Base-by-base conservation (phyloP, 306 rosid genomes). In the Dryas drummondii region DNA sequence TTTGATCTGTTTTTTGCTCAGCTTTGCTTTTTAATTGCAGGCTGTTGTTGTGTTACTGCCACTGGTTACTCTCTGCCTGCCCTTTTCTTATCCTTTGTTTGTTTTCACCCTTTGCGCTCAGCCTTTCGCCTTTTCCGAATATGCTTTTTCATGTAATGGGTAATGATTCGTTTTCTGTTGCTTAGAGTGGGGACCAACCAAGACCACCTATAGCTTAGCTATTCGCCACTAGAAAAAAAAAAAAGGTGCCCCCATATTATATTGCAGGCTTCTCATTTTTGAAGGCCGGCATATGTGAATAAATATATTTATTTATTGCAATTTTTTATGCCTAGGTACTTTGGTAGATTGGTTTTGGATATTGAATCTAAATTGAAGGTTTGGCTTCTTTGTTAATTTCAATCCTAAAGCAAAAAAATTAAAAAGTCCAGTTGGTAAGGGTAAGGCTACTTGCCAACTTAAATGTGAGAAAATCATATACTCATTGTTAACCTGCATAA, bases 231-330 rank as follows among this genome's bases (percentile, higher is more conserved):
- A 44, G 22, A 51, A 54, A 70, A 53, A 27, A 32, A 51, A 54
- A 70, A n/a, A n/a, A n/a, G n/a, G n/a, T n/a, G n/a, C 44, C 72
- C 46, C 55, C n/a, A 55, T 50, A 50, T 68, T 50, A 48, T 68
- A 68, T 26, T 68, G 59, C 32, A 13, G 59, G 58, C 59, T 7
- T 26, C 72, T 27, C 56, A 16, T 48, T 67, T 67, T 46, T 15
- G 0, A 47, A 11, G 56, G 55, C 42, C 9, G 42, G 70, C 54
- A 4, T 19, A 8, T 57, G 41, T 22, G 27, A 57, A 57, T 6
- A 4, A 55, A 9, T 14, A 13, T 4, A 26, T 50, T 48, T 4
- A 26, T 50, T 48, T 26, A 57, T 48, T 2, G 10, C 17, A 6
- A 6, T 26, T 27, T 19, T 26, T 19, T 12, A 17, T 14, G 10